Percentiles rank a stretch among this genome's conserved stretches.
phyloP scores from a whole-genome alignment of 2,329 filamentous ascomycete genomes.

The Thelonectria rubi region DNA sequence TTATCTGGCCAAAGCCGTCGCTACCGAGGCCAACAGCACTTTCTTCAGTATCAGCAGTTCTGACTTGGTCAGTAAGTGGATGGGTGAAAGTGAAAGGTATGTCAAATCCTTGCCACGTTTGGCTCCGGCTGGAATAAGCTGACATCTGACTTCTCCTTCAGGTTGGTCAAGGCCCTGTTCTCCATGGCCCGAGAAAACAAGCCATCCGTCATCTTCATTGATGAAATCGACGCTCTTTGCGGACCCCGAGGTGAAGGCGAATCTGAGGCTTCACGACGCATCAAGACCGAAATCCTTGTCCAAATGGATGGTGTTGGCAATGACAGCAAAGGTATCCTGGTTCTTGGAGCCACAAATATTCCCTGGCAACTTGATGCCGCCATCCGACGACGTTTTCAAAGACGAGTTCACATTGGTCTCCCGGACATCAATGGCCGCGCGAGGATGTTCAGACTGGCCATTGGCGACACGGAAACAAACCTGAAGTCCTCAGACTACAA shows the following conservation, averaged over 20 bases:
- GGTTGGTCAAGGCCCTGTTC: constrained; percentile 95
- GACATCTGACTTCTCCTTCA: constrained; percentile 49
- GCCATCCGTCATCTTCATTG: constrained; percentile 98
- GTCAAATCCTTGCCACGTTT: constrained; percentile 11
- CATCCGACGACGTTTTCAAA: constrained; percentile 94
- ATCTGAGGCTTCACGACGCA: constrained; percentile 94
- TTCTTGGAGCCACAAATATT: constrained; percentile 96
- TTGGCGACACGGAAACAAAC: constrained; percentile 92
- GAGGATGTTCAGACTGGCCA: constrained; percentile 93
- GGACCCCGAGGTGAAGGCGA: constrained; percentile 93
- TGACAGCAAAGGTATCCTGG: constrained; percentile 91
- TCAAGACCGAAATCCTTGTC: constrained; percentile 97
- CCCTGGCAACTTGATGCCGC: constrained; percentile 98
- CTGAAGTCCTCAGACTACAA: constrained; percentile 81
- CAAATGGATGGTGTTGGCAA: constrained; percentile 99
- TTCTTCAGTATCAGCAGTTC: constrained; percentile 99
- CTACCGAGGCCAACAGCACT: constrained; percentile 97
- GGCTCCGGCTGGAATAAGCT: constrained; percentile 5
- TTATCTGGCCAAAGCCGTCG: constrained; percentile 96
- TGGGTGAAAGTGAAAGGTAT: constrained; percentile 98
- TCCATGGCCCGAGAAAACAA: constrained; percentile 98
- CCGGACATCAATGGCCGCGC: constrained; percentile 88
- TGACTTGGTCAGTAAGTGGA: constrained; percentile 98
- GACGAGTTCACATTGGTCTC: constrained; percentile 93
- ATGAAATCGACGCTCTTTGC: constrained; percentile 96